Evolutionary conservation across 805 yeast genomes (phyloP).

Genomic region (Candida stauntonica): DNA sequence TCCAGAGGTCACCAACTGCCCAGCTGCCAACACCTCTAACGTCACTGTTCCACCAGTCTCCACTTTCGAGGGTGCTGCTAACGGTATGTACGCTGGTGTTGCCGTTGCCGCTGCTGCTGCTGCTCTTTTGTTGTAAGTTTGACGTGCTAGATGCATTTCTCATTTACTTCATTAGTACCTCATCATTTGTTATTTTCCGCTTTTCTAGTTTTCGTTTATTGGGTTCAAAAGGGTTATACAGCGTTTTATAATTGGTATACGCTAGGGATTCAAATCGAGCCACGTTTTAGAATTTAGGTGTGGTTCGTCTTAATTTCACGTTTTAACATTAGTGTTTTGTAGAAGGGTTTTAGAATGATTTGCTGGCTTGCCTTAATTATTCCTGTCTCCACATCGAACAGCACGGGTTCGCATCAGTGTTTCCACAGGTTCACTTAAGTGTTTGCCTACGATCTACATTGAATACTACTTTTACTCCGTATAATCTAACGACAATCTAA

Average conservation of each 20-base stretch:
- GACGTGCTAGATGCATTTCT: background rate
- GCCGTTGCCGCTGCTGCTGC: slow-evolving; percentile 29
- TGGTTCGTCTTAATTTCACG: too few relatives aligned
- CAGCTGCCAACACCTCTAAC: slow-evolving; percentile 21
- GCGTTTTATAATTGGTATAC: background rate
- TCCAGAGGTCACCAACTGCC: slow-evolving; percentile 16
- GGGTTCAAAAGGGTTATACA: slow-evolving; percentile 2
- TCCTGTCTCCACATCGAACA: too few relatives aligned
- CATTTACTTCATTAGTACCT: background rate
- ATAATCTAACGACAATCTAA: too few relatives aligned
- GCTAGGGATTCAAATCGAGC: background rate
- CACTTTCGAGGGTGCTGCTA: slow-evolving; percentile 29
- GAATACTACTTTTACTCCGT: too few relatives aligned
- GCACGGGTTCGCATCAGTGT: too few relatives aligned
- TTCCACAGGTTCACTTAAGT: too few relatives aligned
- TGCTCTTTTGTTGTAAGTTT: slow-evolving; percentile 28
- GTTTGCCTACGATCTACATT: too few relatives aligned
- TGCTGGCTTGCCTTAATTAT: too few relatives aligned
- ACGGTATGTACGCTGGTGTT: slow-evolving; percentile 23
- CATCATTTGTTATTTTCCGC: background rate
- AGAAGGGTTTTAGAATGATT: too few relatives aligned
- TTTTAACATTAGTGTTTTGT: too few relatives aligned
- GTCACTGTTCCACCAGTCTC: slow-evolving; percentile 24
- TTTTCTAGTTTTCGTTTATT: background rate
- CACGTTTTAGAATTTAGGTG: too few relatives aligned